A percentile compares a stretch with the other conserved stretches of the same genome.
Evolutionary conservation across 129 eudicot species (phyloP).

Genomic region (Flaveria robusta): DNA sequence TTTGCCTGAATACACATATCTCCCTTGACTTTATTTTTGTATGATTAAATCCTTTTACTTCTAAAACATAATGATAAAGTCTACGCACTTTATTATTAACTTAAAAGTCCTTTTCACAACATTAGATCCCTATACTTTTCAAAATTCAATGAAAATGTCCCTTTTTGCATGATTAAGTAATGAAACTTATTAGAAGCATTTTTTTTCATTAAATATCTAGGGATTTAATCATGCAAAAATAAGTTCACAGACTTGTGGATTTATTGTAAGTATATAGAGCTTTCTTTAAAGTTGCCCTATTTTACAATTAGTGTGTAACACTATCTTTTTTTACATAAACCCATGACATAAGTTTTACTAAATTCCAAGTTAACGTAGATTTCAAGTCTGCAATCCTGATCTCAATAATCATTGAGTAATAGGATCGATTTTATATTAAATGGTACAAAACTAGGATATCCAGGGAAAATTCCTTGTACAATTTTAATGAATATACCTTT

Average conservation of each 20-base stretch:
- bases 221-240: neutral
- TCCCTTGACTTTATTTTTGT: neutral
- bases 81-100: neutral
- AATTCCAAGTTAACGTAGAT: neutral
- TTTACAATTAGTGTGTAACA: neutral
- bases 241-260: too few relatives aligned
- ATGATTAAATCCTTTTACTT: neutral
- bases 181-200: too few relatives aligned
- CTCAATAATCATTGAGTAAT: neutral
- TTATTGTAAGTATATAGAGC: neutral
- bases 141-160: neutral
- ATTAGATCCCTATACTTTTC: neutral
- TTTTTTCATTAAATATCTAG: neutral
- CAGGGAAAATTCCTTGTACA: constrained; percentile 7
- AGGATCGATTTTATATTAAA: neutral
- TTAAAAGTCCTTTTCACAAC: neutral
- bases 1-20: neutral
- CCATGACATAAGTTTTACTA: neutral
- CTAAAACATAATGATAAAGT: neutral
- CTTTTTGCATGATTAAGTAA: too few relatives aligned
- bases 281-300: neutral
- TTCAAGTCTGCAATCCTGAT: neutral
- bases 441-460: neutral
- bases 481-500: constrained; percentile 55
- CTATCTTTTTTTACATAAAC: too few relatives aligned